phyloP scores from a whole-genome alignment of 2,329 filamentous ascomycete genomes.

The Aspergillus terreus region DNA sequence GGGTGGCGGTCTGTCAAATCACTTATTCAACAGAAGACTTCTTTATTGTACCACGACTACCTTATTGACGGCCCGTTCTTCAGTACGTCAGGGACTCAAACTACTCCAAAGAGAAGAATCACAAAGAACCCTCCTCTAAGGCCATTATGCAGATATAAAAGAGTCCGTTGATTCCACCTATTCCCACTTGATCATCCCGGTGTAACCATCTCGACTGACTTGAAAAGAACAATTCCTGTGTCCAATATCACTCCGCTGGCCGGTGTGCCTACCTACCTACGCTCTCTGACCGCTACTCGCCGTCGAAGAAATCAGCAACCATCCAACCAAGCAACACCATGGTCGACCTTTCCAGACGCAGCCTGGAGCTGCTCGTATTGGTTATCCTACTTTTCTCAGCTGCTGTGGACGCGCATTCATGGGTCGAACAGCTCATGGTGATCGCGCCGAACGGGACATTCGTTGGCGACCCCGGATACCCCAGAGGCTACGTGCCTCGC shows the following conservation, averaged over 20 bases:
- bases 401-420: constrained; percentile 61
- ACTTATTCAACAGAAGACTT: background rate
- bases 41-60: background rate
- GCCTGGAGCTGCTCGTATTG: constrained; percentile 10
- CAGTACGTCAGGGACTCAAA: background rate
- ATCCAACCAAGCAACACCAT: background rate
- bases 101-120: background rate
- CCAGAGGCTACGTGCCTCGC: constrained; percentile 66
- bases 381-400: constrained; percentile 24
- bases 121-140: background rate
- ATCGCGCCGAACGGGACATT: constrained; percentile 73
- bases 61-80: background rate
- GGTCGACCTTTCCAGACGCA: background rate
- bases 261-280: constrained; percentile 6
- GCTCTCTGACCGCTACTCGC: background rate
- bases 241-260: constrained; percentile 10
- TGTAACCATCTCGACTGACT: background rate
- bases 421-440: constrained; percentile 73
- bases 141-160: constrained; percentile 4
- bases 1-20: background rate
- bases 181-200: background rate
- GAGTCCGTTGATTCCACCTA: background rate
- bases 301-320: background rate
- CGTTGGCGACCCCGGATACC: constrained; percentile 66
- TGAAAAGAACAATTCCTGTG: background rate